A percentile compares a stretch with the other conserved stretches of the same genome.
Conservation (phyloP, 1,139 yeast genomes). For the Candida smagusa region DNA sequence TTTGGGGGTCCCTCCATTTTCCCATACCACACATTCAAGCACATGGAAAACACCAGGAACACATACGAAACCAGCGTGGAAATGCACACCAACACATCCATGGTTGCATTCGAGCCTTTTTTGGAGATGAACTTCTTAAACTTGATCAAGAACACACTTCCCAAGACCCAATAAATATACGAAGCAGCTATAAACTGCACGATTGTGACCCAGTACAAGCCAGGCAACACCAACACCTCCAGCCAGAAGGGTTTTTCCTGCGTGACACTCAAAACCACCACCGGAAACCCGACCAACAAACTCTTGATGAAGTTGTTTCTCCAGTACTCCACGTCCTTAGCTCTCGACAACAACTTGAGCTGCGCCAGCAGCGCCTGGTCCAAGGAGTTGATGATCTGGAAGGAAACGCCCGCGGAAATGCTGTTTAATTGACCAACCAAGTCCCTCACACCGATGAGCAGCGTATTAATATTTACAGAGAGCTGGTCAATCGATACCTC, state of each 20-base stretch:
- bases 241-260: conserved; percentile 31
- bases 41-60: conserved; percentile 65
- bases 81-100: conserved; percentile 87
- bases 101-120: conserved; percentile 67
- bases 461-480: conserved; percentile 41
- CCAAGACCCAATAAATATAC: conserved; percentile 70
- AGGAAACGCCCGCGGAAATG: conserved; percentile 26
- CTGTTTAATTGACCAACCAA: conserved; percentile 44
- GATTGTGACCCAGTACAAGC: conserved; percentile 57
- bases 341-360: conserved; percentile 61
- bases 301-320: conserved; percentile 50
- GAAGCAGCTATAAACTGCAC: conserved; percentile 61
- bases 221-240: conserved; percentile 37
- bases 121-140: conserved; percentile 65
- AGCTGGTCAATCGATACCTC: conserved; percentile 29
- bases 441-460: conserved; percentile 52
- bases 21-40: conserved; percentile 39
- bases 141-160: conserved; percentile 59
- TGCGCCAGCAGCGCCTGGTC: conserved; percentile 57
- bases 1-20: conserved; percentile 51
- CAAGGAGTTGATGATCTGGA: conserved; percentile 39
- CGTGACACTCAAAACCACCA: conserved; percentile 54
- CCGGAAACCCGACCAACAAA: conserved; percentile 58
- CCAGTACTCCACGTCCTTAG: conserved; percentile 75
- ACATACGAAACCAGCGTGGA: conserved; percentile 78